Evolutionary conservation across 140 eudicot genomes (phyloP).

Genomic region (Bidens hawaiensis): DNA sequence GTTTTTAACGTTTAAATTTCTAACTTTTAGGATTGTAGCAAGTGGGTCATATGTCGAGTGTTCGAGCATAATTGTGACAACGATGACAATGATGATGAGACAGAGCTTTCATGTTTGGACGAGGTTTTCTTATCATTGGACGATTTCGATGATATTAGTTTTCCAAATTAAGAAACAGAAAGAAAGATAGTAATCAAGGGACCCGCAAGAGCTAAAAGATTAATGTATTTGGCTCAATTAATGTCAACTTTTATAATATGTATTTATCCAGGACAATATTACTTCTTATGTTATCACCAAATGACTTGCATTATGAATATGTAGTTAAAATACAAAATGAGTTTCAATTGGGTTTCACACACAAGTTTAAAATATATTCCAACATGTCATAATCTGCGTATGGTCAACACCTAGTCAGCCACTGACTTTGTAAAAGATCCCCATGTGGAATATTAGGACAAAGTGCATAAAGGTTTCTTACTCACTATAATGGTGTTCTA

Average conservation of each 20-base stretch:
- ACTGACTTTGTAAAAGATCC: background rate
- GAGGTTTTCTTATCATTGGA: conserved; percentile 89
- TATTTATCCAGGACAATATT: conserved; percentile 27
- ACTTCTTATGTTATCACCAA: conserved; percentile 16
- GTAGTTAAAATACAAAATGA: conserved; percentile 11
- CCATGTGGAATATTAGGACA: background rate
- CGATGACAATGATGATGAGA: conserved; percentile 49
- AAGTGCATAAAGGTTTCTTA: background rate
- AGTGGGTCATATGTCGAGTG: conserved; percentile 97
- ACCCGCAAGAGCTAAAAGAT: conserved; percentile 16
- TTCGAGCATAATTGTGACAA: conserved; percentile 55
- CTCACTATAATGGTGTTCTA: background rate
- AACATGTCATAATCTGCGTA: background rate
- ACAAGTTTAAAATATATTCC: background rate
- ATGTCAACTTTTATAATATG: conserved; percentile 16
- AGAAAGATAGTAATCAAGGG: conserved; percentile 16
- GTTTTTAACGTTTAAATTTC: background rate
- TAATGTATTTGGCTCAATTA: conserved; percentile 1
- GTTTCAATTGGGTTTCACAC: background rate
- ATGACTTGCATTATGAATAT: conserved; percentile 17
- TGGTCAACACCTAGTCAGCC: background rate
- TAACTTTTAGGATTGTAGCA: conserved; percentile 58
- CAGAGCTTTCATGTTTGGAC: conserved; percentile 90
- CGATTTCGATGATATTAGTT: conserved; percentile 82
- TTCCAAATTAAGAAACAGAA: conserved; percentile 42